A percentile compares a stretch with the other conserved stretches of the same genome.
phyloP scores from a whole-genome alignment of 169 alveolate genomes.

The Plasmodium cynomolgi region DNA sequence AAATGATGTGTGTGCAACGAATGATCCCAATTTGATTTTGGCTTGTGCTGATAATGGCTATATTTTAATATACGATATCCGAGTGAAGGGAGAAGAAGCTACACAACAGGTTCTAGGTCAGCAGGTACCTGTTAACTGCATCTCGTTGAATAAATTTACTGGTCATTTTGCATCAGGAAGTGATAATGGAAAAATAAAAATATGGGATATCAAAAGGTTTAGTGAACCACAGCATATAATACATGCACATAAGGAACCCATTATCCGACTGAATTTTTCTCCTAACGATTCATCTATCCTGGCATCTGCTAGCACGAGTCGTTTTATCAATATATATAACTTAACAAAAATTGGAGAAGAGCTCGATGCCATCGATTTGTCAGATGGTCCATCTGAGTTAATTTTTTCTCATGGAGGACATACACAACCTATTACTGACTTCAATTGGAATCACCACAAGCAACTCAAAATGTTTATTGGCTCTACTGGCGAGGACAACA shows the following conservation, averaged over 20 bases:
- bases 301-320: slow-evolving; percentile 52
- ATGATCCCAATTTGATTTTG: slow-evolving; percentile 45
- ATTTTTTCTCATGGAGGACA: slow-evolving; percentile 68
- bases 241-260: slow-evolving; percentile 60
- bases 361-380: slow-evolving; percentile 56
- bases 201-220: slow-evolving; percentile 53
- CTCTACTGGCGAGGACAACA: slow-evolving; percentile 51
- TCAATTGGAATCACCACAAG: slow-evolving; percentile 66
- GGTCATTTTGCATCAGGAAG: slow-evolving; percentile 71
- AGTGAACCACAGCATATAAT: slow-evolving; percentile 54
- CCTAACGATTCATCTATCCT: slow-evolving; percentile 54
- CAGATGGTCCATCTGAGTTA: slow-evolving; percentile 60
- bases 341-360: slow-evolving; percentile 61
- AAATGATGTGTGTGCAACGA: slow-evolving; percentile 44
- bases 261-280: slow-evolving; percentile 48
- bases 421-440: slow-evolving; percentile 54
- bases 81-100: slow-evolving; percentile 40
- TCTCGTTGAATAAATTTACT: slow-evolving; percentile 24
- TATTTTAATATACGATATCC: slow-evolving; percentile 30
- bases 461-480: slow-evolving; percentile 58
- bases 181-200: slow-evolving; percentile 64
- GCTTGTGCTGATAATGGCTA: slow-evolving; percentile 71
- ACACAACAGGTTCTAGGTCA: slow-evolving; percentile 51
- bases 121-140: slow-evolving; percentile 47
- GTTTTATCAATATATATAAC: slow-evolving; percentile 43